Evolutionary conservation across 768 basidiomycete species (phyloP).

Genomic region (Boletus pseudopeckii): DNA sequence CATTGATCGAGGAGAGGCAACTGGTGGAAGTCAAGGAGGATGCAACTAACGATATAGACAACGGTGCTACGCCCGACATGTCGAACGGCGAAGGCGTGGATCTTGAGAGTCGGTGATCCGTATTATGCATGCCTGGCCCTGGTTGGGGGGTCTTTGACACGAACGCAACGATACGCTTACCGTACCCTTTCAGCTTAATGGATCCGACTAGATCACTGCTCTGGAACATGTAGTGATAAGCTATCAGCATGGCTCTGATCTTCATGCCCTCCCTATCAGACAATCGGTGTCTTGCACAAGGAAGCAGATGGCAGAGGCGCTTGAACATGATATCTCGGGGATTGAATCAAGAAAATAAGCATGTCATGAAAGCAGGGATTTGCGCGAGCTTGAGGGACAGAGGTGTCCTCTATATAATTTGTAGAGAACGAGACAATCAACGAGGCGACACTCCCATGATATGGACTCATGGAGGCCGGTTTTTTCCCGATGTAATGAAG

Average conservation of each 20-base stretch:
- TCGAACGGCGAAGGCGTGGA: slow-evolving; percentile 1
- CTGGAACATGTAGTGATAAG: neutral
- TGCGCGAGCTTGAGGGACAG: neutral
- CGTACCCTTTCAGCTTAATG: slow-evolving; percentile 10
- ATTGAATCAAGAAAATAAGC: neutral
- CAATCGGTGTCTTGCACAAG: neutral
- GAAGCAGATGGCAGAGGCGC: too few relatives aligned
- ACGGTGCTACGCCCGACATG: neutral
- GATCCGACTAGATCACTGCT: slow-evolving; percentile 3
- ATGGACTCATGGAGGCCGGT: too few relatives aligned
- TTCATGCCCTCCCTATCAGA: neutral
- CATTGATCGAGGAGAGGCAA: neutral
- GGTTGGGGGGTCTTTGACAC: neutral
- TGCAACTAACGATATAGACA: neutral
- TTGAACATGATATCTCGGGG: neutral
- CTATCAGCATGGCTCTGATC: neutral
- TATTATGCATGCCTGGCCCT: neutral
- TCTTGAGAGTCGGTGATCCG: slow-evolving; percentile 4
- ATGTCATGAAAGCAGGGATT: neutral
- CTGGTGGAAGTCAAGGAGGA: slow-evolving; percentile 3
- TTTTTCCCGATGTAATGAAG: too few relatives aligned
- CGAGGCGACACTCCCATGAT: neutral
- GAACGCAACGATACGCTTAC: neutral
- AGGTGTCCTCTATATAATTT: neutral
- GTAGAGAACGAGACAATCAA: neutral